phyloP scores from a whole-genome alignment of 2,329 filamentous ascomycete species.

The Knoxdaviesia capensis region DNA sequence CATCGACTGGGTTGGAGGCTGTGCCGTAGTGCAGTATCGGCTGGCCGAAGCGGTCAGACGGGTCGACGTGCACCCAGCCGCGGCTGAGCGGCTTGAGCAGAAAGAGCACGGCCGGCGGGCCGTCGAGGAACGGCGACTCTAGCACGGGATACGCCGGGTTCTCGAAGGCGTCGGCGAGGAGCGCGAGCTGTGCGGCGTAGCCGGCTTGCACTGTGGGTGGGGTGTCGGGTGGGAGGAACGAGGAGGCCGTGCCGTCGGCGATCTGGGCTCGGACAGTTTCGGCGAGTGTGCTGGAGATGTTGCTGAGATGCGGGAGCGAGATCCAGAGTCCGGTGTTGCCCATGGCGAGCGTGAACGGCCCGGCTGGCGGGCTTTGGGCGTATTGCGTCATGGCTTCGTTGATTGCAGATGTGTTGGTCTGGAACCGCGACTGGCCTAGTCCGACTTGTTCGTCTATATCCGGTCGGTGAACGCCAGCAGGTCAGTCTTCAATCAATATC shows the following conservation, averaged over 20 bases:
- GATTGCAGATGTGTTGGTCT: too few species aligned
- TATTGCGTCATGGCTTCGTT: conserved; percentile 12
- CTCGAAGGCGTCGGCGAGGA: conserved; percentile 10
- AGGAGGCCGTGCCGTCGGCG: conserved; percentile 6
- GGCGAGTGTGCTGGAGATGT: conserved; percentile 8
- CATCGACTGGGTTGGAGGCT: conserved; percentile 15
- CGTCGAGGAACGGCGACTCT: conserved; percentile 11
- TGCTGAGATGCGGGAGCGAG: conserved; percentile 9
- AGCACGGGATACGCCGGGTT: conserved; percentile 11
- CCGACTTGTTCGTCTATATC: too few species aligned
- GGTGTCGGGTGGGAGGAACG: conserved; percentile 7
- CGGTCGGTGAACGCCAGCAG: too few species aligned
- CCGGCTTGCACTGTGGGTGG: conserved; percentile 8
- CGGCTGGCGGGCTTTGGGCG: conserved; percentile 12
- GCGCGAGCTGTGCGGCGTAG: conserved; percentile 10
- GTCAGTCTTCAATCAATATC: too few species aligned
- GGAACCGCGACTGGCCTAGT: too few species aligned
- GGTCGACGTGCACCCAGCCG: conserved; percentile 12
- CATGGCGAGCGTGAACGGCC: conserved; percentile 16
- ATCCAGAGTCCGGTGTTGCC: conserved; percentile 13
- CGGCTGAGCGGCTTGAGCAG: conserved; percentile 15
- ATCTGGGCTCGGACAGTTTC: conserved; percentile 9
- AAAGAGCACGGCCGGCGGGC: conserved; percentile 7
- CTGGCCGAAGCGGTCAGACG: conserved; percentile 7
- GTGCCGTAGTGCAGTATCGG: conserved; percentile 15